Evolutionary conservation across 2,329 filamentous ascomycete genomes (phyloP), one percentile per base, ranked within the genome.

Genomic region (Paecilomyces formosus): DNA sequence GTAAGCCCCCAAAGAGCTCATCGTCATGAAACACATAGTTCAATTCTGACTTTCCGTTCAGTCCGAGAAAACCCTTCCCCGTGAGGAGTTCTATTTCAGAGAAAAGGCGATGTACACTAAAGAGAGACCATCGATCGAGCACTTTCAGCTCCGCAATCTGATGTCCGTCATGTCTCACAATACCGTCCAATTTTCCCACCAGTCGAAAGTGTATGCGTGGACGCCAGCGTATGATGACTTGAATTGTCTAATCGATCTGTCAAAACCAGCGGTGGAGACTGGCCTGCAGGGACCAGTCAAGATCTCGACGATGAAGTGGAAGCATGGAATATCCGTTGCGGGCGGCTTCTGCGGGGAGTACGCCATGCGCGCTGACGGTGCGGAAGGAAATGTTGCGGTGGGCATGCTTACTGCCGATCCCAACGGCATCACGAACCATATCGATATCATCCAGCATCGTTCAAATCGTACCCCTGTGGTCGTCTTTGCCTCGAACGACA

Each of bases 121-220:
- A 11, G 77, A 81, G 61, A 78, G 74, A 57, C 78, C 81, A 3
- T 76, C 74, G n/a, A 78, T 81, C 53, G 76, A 79, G 30, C 83
- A 86, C 66, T 85, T 84, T 62, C 83, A 86, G 63, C 76, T 86
- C 3, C 81, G 83, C 13, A 84, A 85, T 62, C 70, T 84, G 8
- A 74, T 86, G 64, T 80, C 81, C 4, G 78, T 81, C 3, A 79
- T 77, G 8, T 79, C 80, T 12, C 78, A 79, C 49, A 81, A 82
- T 60, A 82, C 83, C 54, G 69, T 85, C 3, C 81, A 81, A 64
- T 86, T 84, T 65, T 78, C 79, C 24, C 70, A 72, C 22, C 73
- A 75, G 28, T 77, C 76, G 15, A 75, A 76, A 58, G 70, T 86
- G 3, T 74, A 78, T 57, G 78, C 77, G 13, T 81, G 80, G 58